A percentile compares a stretch with the other conserved stretches of the same genome.
Evolutionary conservation across 2,329 filamentous ascomycete species (phyloP).

Genomic region (Penicillium sp.): DNA sequence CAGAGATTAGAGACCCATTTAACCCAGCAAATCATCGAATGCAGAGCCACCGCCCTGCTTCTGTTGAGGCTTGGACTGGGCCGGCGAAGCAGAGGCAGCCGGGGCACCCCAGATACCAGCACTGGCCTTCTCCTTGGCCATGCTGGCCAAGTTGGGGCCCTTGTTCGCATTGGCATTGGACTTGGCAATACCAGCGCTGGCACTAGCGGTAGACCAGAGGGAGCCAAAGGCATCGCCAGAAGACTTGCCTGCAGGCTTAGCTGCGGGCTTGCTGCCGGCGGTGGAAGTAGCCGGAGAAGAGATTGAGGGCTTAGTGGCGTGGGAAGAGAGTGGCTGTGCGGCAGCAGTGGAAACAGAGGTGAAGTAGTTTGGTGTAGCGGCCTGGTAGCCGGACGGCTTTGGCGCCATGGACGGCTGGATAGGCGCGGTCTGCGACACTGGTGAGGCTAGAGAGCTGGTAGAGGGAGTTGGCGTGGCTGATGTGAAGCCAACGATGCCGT

Average conservation of each 20-base stretch:
- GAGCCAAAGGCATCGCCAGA: conserved; percentile 85
- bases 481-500: conserved; percentile 75
- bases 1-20: conserved; percentile 12
- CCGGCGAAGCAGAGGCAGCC: conserved; percentile 55
- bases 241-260: conserved; percentile 37
- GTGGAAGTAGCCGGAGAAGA: conserved; percentile 43
- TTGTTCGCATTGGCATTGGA: conserved; percentile 59
- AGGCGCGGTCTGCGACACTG: conserved; percentile 48
- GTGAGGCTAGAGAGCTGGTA: conserved; percentile 54
- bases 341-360: conserved; percentile 65
- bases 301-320: conserved; percentile 39
- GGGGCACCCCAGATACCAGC: conserved; percentile 90
- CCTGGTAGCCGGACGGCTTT: conserved; percentile 69
- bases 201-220: conserved; percentile 71
- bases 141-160: conserved; percentile 82
- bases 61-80: conserved; percentile 43
- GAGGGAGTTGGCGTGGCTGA: conserved; percentile 74
- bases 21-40: conserved; percentile 46
- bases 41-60: conserved; percentile 35
- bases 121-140: conserved; percentile 97
- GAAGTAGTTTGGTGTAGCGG: conserved; percentile 89
- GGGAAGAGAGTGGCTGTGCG: conserved; percentile 36
- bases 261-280: conserved; percentile 51
- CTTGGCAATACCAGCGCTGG: conserved; percentile 76
- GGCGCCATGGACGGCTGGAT: conserved; percentile 44